These are phyloP conservation scores for Puccinia novopanici DNA, from an alignment of 1,284 basidiomycete species.

Conservation along the genomic window DNA sequence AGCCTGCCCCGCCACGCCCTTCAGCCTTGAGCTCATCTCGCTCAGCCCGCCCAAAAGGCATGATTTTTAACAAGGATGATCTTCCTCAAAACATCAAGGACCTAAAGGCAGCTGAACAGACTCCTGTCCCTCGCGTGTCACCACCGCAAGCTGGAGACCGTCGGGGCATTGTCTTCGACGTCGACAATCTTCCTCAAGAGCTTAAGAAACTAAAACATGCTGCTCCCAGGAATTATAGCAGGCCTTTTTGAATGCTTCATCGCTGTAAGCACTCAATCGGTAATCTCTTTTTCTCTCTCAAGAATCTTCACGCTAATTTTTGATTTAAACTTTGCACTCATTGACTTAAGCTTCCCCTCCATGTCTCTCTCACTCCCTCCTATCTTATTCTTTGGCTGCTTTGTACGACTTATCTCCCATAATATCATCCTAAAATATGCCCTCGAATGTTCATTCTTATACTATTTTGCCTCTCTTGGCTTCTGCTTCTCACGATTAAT, in stretches of 20 bases:
- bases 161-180: neutral
- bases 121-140: neutral
- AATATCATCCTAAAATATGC: too few relatives aligned
- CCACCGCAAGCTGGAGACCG: neutral
- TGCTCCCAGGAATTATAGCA: neutral
- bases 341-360: too few relatives aligned
- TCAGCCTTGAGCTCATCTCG: neutral
- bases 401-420: too few relatives aligned
- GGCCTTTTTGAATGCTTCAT: neutral
- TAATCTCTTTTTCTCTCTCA: neutral
- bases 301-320: too few relatives aligned
- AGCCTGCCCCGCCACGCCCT: neutral
- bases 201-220: neutral
- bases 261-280: neutral
- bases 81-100: constrained; percentile 7
- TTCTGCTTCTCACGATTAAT: neutral
- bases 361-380: too few relatives aligned
- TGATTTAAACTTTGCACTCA: neutral
- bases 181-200: constrained; percentile 2
- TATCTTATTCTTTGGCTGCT: too few relatives aligned
- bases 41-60: neutral
- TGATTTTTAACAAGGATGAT: neutral
- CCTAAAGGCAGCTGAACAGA: neutral
- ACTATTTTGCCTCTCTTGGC: neutral
- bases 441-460: too few relatives aligned